A percentile compares a stretch with the other conserved stretches of the same genome.
Conservation (phyloP, 805 yeast species). For the Saturnispora mendoncae region DNA sequence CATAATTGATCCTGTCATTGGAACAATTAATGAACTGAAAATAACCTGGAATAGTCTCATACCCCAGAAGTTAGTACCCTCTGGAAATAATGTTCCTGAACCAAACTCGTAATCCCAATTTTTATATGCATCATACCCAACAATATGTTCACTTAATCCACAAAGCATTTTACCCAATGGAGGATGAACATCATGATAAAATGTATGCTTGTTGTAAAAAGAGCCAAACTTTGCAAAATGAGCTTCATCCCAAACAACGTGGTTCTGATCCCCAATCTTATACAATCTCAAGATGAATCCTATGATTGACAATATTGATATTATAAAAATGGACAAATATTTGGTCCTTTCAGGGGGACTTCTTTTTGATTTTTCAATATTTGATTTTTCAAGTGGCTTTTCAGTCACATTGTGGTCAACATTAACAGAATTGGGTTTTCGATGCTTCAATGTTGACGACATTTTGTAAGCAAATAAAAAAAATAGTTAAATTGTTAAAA, state of each 20-base stretch:
- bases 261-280: constrained; percentile 57
- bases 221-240: constrained; percentile 89
- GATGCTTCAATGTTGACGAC: no score
- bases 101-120: constrained; percentile 62
- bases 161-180: constrained; percentile 78
- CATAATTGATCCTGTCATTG: constrained; percentile 63
- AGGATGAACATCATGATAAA: constrained; percentile 82
- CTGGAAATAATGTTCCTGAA: constrained; percentile 58
- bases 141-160: constrained; percentile 68
- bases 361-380: no score
- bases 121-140: constrained; percentile 43
- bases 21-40: constrained; percentile 58
- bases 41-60: constrained; percentile 69
- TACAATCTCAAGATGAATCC: constrained; percentile 25
- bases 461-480: no score
- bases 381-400: no score
- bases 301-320: background rate
- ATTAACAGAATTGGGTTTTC: no score
- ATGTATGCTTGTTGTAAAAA: constrained; percentile 67
- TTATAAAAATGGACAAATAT: background rate
- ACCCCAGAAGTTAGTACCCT: constrained; percentile 44
- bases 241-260: constrained; percentile 96
- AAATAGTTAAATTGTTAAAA: no score
- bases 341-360: background rate
- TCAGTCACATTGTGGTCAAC: no score